phyloP scores from a whole-genome alignment of 164 flowering plant species.

The grape (Vitis vinifera) region ASM3070453v1 NC_081812.1:15889501-15890000 shows the following conservation, averaged over 20 bases:
- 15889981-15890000: background rate
- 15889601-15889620: no score
- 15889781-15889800: background rate
- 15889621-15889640: background rate
- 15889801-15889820: background rate
- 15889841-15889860: conserved; percentile 1
- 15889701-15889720: background rate
- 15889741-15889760: background rate
- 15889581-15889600: no score
- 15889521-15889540: no score
- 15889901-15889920: conserved; percentile 4
- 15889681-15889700: background rate
- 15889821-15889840: background rate
- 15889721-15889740: background rate
- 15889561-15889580: no score
- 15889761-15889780: background rate
- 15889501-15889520: no score
- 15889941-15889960: background rate
- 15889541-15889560: no score
- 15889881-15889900: background rate
- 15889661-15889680: no score
- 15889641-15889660: no score
- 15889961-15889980: background rate
- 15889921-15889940: conserved; percentile 12
- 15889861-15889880: conserved; percentile 2